These are phyloP conservation scores for Colletotrichum graminicola DNA, from an alignment of 2,329 filamentous ascomycete genomes.

Conservation along the genomic window DNA sequence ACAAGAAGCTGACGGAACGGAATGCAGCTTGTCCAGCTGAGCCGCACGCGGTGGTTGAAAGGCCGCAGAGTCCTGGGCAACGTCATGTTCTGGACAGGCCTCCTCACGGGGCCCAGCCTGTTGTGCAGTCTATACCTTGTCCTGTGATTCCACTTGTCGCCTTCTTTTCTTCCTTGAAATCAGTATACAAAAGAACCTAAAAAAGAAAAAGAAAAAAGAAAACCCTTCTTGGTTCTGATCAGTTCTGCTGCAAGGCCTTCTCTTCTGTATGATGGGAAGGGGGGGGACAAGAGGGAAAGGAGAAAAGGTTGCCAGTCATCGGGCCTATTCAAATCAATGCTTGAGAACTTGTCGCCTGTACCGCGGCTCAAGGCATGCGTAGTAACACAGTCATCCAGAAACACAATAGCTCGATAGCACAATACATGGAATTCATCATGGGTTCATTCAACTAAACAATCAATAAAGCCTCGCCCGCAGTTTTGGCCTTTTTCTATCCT, in stretches of 20 bases:
- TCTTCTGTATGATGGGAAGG: too few species aligned
- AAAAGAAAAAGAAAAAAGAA: too few species aligned
- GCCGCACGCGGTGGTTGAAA: slow-evolving; percentile 74
- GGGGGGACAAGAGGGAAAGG: too few species aligned
- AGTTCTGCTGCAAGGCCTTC: background rate
- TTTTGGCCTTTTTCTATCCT: slow-evolving; percentile 39
- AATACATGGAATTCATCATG: slow-evolving; percentile 10
- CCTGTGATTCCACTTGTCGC: slow-evolving; percentile 52
- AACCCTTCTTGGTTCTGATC: background rate
- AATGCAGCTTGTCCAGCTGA: slow-evolving; percentile 71
- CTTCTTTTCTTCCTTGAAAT: background rate
- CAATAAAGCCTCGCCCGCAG: slow-evolving; percentile 31
- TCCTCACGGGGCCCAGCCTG: slow-evolving; percentile 82
- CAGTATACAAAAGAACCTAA: too few species aligned
- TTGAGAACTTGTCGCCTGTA: too few species aligned
- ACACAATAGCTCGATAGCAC: background rate
- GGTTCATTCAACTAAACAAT: slow-evolving; percentile 31
- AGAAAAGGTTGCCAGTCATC: too few species aligned
- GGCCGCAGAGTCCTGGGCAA: slow-evolving; percentile 76
- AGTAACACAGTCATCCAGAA: background rate
- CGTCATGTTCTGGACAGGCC: slow-evolving; percentile 80
- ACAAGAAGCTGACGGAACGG: background rate
- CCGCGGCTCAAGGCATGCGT: background rate
- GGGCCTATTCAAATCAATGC: too few species aligned
- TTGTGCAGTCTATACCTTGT: slow-evolving; percentile 72